Evolutionary conservation across 169 alveolate genomes (phyloP), one percentile per base, ranked within the genome.

Genomic region (Theileria equi): DNA sequence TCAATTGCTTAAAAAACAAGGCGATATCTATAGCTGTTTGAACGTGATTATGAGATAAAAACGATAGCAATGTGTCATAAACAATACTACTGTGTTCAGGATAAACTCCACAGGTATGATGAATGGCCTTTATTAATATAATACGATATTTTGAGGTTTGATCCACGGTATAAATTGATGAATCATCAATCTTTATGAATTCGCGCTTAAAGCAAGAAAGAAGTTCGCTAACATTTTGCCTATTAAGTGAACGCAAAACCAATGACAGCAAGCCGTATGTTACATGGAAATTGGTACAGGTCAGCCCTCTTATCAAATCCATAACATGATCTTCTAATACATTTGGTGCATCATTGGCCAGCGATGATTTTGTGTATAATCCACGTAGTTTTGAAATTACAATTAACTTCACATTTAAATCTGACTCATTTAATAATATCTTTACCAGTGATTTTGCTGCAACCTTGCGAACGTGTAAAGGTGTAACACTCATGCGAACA

Each of bases 371-470:
- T 23, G 64, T 69, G 65, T 81, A 80, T 21, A 81, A 43, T 7
- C 52, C 64, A 34, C 68, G 40, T 26, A 82, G 84, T 63, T 57
- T 87, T 19, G 55, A 73, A 0, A 90, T 35, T 17, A 82, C 79
- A 41, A 90, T 69, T 63, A 94, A 63, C 71, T 94, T 94, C 21
- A 94, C 93, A 80, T 95, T 95, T 63, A 93, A 89, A 58, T 95
- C 98, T 52, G 95, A 91, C 38, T 93, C 94, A 45, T 91, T 92
- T 66, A 89, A 71, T 44, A 95, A 63, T 19, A 95, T 79, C 55
- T 91, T 90, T 17, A 93, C 80, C 62, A 92, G 89, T n/a, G 91
- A 89, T 45, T 89, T 82, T n/a, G 93, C 91, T 3, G 98, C 97
- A 13, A 92, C 81, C 66, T 89, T 89, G 41, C 80, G 62, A 32